These are phyloP conservation scores for Trametes punicea DNA, from an alignment of 768 basidiomycete species.

Conservation along the genomic window DNA sequence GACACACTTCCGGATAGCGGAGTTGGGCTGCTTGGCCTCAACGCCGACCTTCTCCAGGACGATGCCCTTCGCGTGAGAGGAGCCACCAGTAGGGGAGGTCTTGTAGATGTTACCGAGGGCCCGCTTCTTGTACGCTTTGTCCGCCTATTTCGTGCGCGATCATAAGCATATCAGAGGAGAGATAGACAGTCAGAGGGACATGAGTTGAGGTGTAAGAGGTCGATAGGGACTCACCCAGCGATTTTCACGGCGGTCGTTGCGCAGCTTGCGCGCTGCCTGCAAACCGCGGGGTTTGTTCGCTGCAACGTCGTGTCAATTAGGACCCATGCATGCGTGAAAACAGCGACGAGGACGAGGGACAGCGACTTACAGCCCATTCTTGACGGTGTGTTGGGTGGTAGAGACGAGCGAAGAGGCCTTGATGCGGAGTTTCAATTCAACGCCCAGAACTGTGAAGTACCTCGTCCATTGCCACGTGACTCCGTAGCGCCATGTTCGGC, in stretches of 20 bases:
- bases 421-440: conserved; percentile 25
- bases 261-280: conserved; percentile 98
- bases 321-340: not conserved
- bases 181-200: not conserved
- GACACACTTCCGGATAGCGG: conserved; percentile 99
- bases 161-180: not conserved
- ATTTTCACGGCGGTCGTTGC: conserved; percentile 89
- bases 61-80: conserved; percentile 99
- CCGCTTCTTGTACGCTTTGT: conserved; percentile 99
- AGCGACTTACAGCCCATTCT: conserved; percentile 81
- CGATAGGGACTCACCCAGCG: conserved; percentile 74
- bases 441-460: conserved; percentile 39
- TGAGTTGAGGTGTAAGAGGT: not conserved
- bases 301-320: conserved; percentile 32
- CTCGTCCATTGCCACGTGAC: conserved; percentile 30
- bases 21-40: conserved; percentile 99
- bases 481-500: not conserved
- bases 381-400: conserved; percentile 45
- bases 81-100: conserved; percentile 98
- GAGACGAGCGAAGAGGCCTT: conserved; percentile 33
- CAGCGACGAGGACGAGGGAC: conserved; percentile 6
- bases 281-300: conserved; percentile 99
- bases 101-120: conserved; percentile 99
- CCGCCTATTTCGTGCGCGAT: conserved; percentile 56
- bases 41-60: conserved; percentile 99